Evolutionary conservation across 371 early-diverging fungal species (phyloP).

Genomic region (Funneliformis caledonium): DNA sequence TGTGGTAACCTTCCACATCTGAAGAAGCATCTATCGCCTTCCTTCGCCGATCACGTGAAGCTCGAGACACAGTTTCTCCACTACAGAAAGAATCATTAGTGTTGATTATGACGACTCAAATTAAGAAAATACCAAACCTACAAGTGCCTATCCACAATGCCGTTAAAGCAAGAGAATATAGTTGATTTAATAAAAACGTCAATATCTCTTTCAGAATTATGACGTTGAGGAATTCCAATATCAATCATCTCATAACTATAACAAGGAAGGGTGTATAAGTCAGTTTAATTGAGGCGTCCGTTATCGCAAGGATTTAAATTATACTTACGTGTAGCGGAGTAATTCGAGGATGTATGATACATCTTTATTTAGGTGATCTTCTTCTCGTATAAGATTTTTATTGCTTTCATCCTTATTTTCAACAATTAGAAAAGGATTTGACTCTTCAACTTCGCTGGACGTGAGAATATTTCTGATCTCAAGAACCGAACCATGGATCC

Average conservation of each 20-base stretch:
- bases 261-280: conserved; percentile 20
- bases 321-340: conserved; percentile 32
- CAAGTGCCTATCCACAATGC: conserved; percentile 14
- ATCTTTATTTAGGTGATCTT: conserved; percentile 21
- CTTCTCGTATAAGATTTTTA: too few species aligned
- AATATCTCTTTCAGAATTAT: conserved; percentile 13
- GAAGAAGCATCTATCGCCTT: background rate
- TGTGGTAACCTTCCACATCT: conserved; percentile 26
- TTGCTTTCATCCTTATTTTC: background rate
- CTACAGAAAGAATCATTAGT: background rate
- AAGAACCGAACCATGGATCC: too few species aligned
- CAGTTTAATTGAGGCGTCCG: background rate
- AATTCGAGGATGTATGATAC: conserved; percentile 36
- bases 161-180: conserved; percentile 12
- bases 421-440: too few species aligned
- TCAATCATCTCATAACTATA: conserved; percentile 11
- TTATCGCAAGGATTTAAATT: conserved; percentile 5
- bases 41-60: background rate
- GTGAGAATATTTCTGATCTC: too few species aligned
- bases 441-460: too few species aligned
- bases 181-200: conserved; percentile 5
- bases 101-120: background rate
- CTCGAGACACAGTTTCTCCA: background rate
- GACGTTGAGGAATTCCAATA: background rate
- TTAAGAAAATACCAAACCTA: background rate